Conservation (phyloP, 179 eudicot species). For the Patellifolia procumbens region DNA sequence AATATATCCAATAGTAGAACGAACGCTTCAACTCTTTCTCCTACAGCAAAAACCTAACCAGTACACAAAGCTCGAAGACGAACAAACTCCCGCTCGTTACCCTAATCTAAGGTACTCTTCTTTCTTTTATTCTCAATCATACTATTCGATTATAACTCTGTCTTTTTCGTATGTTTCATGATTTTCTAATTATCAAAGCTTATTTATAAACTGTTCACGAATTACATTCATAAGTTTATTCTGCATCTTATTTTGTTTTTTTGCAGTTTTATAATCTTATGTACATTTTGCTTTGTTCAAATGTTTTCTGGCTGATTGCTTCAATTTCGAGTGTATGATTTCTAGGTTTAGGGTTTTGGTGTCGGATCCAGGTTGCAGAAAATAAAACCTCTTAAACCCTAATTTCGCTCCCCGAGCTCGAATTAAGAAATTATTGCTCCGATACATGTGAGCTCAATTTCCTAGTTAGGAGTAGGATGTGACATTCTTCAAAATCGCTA, state of each 20-base stretch:
- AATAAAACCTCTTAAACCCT: constrained; percentile 8
- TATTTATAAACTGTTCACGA: neutral
- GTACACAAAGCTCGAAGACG: neutral
- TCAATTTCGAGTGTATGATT: neutral
- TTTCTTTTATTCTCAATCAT: neutral
- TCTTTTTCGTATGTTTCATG: neutral
- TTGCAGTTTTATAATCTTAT: neutral
- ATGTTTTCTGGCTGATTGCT: no score
- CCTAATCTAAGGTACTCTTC: neutral
- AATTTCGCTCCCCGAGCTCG: neutral
- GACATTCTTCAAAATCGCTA: no score
- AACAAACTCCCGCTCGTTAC: neutral
- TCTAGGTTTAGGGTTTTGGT: constrained; percentile 9
- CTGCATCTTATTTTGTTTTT: neutral
- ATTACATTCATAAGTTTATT: neutral
- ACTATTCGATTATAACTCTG: neutral
- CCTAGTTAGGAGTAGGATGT: no score
- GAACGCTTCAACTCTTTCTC: neutral
- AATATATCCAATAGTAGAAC: neutral
- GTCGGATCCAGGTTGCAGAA: neutral
- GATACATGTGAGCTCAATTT: neutral
- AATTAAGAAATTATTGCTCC: neutral
- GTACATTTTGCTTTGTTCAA: neutral
- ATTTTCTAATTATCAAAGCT: neutral
- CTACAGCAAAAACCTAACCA: neutral